A percentile compares a stretch with the other conserved stretches of the same genome.
These are phyloP conservation scores for Neltuma alba DNA, from an alignment of 306 rosid genomes.

Conservation along the genomic window DNA sequence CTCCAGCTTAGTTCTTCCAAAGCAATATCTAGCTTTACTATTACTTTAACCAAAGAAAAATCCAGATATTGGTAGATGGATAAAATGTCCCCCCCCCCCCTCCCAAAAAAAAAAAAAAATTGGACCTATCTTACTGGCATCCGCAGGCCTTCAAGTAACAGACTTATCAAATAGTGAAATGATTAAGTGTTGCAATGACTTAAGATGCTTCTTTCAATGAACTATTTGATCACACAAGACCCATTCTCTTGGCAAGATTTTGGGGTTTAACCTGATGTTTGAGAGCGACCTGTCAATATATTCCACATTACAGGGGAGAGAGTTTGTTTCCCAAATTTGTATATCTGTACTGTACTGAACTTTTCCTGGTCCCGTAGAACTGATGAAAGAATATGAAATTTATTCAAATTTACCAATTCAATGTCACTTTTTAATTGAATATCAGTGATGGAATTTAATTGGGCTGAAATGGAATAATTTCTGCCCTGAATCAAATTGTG, in stretches of 20 bases:
- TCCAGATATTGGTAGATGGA: not conserved
- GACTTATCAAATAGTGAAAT: not conserved
- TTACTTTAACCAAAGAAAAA: not conserved
- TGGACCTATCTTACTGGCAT: not conserved
- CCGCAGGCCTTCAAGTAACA: not conserved
- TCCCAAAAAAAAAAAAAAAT: too few relatives aligned
- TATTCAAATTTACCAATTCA: not conserved
- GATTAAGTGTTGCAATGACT: not conserved
- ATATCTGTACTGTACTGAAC: not conserved
- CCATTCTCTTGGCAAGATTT: not conserved
- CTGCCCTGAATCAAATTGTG: too few relatives aligned
- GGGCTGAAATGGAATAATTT: too few relatives aligned
- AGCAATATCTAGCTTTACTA: not conserved
- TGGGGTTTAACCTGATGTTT: constrained; percentile 1
- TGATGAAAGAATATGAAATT: not conserved
- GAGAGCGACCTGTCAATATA: not conserved
- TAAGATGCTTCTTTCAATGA: not conserved
- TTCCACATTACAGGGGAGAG: not conserved
- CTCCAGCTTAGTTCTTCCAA: not conserved
- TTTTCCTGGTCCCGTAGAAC: not conserved
- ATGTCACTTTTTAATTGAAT: too few relatives aligned
- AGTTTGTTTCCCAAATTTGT: not conserved
- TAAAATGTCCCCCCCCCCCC: not conserved
- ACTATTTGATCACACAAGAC: not conserved
- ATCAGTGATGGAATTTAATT: too few relatives aligned